Percentiles rank a stretch among this genome's conserved stretches.
Evolutionary conservation across 116 monocot species (phyloP).

Genomic region (Thalassia testudinum): DNA sequence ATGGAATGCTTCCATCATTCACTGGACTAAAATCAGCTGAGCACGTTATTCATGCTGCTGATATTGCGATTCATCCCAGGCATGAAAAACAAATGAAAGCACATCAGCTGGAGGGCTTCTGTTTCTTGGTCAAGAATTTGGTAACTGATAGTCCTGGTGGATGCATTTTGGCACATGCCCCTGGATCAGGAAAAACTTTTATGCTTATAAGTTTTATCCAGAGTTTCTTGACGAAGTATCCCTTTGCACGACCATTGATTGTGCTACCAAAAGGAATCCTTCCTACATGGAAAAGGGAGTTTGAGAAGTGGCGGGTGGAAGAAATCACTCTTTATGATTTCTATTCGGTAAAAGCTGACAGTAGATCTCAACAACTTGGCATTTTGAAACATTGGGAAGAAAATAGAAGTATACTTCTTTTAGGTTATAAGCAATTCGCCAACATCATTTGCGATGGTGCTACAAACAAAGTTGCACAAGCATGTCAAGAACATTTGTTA

Average conservation of each 20-base stretch:
- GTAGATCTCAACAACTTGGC: slow-evolving; percentile 56
- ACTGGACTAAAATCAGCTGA: too few species aligned
- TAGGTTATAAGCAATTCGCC: slow-evolving; percentile 89
- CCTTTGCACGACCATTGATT: slow-evolving; percentile 51
- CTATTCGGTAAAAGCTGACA: slow-evolving; percentile 65
- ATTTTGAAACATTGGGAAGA: slow-evolving; percentile 61
- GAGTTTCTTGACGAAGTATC: slow-evolving; percentile 74
- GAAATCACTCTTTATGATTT: slow-evolving; percentile 75
- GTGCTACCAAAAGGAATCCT: slow-evolving; percentile 87
- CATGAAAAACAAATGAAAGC: slow-evolving; percentile 67
- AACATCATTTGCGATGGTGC: slow-evolving; percentile 45
- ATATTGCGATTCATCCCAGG: slow-evolving; percentile 71
- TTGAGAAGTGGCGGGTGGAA: slow-evolving; percentile 75
- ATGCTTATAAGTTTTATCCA: slow-evolving; percentile 98
- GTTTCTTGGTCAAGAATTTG: slow-evolving; percentile 75
- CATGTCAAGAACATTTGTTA: slow-evolving; percentile 60
- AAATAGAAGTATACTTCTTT: slow-evolving; percentile 50
- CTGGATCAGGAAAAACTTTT: slow-evolving; percentile 94
- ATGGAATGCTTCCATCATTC: too few species aligned
- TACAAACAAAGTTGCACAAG: slow-evolving; percentile 16
- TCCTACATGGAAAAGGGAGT: slow-evolving; percentile 64
- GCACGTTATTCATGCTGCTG: background rate
- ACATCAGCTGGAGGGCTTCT: slow-evolving; percentile 86
- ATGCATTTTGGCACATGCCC: slow-evolving; percentile 80
- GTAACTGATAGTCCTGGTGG: slow-evolving; percentile 73